Percentiles rank a stretch among this genome's conserved stretches.
These are phyloP conservation scores for Hericium erinaceus DNA, from an alignment of 768 basidiomycete species.

Conservation along the genomic window DNA sequence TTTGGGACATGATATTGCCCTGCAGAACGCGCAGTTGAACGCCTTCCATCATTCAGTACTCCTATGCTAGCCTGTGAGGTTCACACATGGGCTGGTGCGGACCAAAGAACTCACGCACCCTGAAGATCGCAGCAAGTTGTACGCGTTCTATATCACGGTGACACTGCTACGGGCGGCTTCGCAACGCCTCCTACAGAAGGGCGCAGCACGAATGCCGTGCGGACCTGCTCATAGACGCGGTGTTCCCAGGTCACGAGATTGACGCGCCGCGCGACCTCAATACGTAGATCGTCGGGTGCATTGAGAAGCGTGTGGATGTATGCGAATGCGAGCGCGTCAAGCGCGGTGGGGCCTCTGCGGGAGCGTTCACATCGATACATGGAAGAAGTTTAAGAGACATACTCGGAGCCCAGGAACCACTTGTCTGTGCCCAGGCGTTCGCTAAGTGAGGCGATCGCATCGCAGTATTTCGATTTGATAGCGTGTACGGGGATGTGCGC, in stretches of 20 bases:
- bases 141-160: too few relatives aligned
- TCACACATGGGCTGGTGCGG: too few relatives aligned
- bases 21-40: too few relatives aligned
- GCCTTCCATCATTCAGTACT: too few relatives aligned
- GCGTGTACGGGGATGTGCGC: constrained; percentile 40
- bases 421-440: constrained; percentile 67
- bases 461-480: constrained; percentile 51
- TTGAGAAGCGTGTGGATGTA: constrained; percentile 65
- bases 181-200: too few relatives aligned
- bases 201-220: constrained; percentile 29
- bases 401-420: constrained; percentile 79
- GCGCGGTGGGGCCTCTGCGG: constrained; percentile 59
- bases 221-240: constrained; percentile 51
- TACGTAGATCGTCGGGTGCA: constrained; percentile 34
- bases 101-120: too few relatives aligned
- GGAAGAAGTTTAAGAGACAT: constrained; percentile 15
- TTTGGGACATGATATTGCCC: too few relatives aligned
- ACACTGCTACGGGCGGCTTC: too few relatives aligned
- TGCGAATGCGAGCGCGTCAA: constrained; percentile 78
- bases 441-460: constrained; percentile 65
- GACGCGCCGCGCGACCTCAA: constrained; percentile 58
- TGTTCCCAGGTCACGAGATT: constrained; percentile 81
- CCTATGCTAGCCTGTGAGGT: too few relatives aligned
- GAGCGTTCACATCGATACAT: not conserved
- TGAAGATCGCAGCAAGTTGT: too few relatives aligned